phyloP scores from a whole-genome alignment of 306 rosid species.

The Lithocarpus polystachyus region DNA sequence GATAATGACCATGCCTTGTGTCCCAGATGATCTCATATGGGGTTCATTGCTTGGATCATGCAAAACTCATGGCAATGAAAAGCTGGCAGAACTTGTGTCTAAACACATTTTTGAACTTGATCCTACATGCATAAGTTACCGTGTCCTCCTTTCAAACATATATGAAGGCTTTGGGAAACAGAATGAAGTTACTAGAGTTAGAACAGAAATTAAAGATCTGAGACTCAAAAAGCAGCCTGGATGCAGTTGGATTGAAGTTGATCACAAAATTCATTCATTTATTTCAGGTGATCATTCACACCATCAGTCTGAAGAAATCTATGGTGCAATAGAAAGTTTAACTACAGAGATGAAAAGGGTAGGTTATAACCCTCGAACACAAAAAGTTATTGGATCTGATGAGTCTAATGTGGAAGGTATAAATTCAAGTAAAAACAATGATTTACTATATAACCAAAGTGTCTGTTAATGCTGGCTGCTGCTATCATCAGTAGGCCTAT shows the following conservation, averaged over 20 bases:
- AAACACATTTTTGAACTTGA: constrained; percentile 26
- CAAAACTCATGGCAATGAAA: constrained; percentile 33
- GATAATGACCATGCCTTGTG: constrained; percentile 33
- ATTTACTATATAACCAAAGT: not conserved
- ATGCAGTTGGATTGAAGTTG: constrained; percentile 43
- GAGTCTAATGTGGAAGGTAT: not conserved
- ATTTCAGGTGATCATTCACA: constrained; percentile 34
- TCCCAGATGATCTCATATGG: constrained; percentile 35
- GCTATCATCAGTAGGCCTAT: not conserved
- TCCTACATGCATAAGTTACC: constrained; percentile 34
- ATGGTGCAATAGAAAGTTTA: constrained; percentile 26
- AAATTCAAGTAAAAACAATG: not conserved
- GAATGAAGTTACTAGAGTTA: constrained; percentile 27
- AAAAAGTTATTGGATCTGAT: not conserved
- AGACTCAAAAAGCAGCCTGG: constrained; percentile 38
- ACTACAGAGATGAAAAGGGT: constrained; percentile 16
- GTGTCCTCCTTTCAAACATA: constrained; percentile 41
- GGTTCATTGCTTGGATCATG: constrained; percentile 46
- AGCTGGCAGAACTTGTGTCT: constrained; percentile 36
- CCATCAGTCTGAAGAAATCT: constrained; percentile 23
- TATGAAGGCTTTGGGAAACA: constrained; percentile 36
- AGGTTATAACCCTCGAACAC: constrained; percentile 16
- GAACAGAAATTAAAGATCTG: constrained; percentile 28
- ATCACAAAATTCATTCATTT: constrained; percentile 24
- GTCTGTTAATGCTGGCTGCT: not conserved